Evolutionary conservation across 495 filamentous ascomycete species (phyloP).

Genomic region (Penicillium silybi): DNA sequence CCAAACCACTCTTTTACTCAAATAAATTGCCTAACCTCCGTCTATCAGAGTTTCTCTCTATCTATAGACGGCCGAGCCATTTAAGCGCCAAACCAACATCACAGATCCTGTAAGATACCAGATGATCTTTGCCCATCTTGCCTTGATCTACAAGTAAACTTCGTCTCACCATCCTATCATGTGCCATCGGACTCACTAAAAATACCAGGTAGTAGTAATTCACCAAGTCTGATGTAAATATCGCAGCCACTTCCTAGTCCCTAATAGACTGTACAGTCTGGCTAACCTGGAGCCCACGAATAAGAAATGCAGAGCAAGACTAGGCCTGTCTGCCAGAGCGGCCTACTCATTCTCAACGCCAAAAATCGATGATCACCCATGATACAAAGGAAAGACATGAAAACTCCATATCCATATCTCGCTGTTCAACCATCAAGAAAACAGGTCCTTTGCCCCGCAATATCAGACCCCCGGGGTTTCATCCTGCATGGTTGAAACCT

Average conservation of each 20-base stretch:
- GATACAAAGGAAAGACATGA: constrained; percentile 3
- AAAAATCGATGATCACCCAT: constrained; percentile 12
- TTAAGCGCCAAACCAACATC: background rate
- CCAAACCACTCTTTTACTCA: background rate
- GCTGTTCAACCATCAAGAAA: constrained; percentile 7
- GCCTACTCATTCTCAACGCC: constrained; percentile 16
- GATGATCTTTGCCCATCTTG: background rate
- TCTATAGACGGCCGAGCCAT: background rate
- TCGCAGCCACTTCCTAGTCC: background rate
- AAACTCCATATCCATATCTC: constrained; percentile 15
- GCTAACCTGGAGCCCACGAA: constrained; percentile 6
- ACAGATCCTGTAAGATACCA: background rate
- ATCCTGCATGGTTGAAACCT: constrained; percentile 43
- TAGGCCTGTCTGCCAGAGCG: constrained; percentile 5
- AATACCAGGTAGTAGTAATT: background rate
- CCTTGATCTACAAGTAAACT: background rate
- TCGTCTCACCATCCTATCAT: background rate
- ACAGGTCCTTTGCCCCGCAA: background rate
- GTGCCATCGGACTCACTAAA: background rate
- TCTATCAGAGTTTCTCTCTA: background rate
- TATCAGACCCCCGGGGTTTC: background rate
- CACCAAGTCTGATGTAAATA: background rate
- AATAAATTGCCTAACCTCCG: background rate
- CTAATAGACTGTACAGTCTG: constrained; percentile 11
- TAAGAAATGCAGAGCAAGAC: constrained; percentile 5